Conservation (phyloP, 768 basidiomycete species). For the Gloeopeniophorella convolvens region DNA sequence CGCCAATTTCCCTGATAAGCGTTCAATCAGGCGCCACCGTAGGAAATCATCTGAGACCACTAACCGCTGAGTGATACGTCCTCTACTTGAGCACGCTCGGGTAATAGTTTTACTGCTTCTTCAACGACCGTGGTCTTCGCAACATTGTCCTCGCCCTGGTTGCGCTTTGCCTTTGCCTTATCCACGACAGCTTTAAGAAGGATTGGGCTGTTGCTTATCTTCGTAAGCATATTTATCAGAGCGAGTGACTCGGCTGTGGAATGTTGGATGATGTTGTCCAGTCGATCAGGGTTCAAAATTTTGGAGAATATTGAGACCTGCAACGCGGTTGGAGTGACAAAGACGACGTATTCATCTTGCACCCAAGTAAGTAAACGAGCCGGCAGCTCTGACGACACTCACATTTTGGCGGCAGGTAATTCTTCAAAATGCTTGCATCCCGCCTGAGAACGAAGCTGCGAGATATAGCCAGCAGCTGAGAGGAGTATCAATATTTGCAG, state of each 20-base stretch:
- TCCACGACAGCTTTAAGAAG: slow-evolving; percentile 76
- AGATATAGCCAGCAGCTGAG: slow-evolving; percentile 62
- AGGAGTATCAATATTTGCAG: background rate
- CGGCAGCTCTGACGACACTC: slow-evolving; percentile 23
- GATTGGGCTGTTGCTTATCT: slow-evolving; percentile 90
- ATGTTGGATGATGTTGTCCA: slow-evolving; percentile 62
- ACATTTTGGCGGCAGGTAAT: slow-evolving; percentile 91
- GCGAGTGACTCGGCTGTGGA: slow-evolving; percentile 74
- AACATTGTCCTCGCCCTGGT: slow-evolving; percentile 29
- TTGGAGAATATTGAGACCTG: slow-evolving; percentile 75
- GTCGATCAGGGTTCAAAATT: slow-evolving; percentile 64
- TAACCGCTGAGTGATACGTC: slow-evolving; percentile 82
- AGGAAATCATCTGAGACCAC: background rate
- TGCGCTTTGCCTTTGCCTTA: slow-evolving; percentile 40
- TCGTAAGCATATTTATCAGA: slow-evolving; percentile 73
- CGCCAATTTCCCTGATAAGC: slow-evolving; percentile 59
- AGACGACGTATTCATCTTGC: slow-evolving; percentile 97
- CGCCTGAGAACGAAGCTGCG: slow-evolving; percentile 88
- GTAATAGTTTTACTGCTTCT: slow-evolving; percentile 58
- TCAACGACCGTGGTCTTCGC: slow-evolving; percentile 44
- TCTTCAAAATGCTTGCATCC: slow-evolving; percentile 74
- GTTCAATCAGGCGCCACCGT: slow-evolving; percentile 6
- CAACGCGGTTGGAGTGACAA: slow-evolving; percentile 78
- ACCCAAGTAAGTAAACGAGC: background rate
- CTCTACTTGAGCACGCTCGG: slow-evolving; percentile 50